Evolutionary conservation across 768 basidiomycete genomes (phyloP), one percentile per base, ranked within the genome.

Genomic region (Pleurotus ostreatus): DNA sequence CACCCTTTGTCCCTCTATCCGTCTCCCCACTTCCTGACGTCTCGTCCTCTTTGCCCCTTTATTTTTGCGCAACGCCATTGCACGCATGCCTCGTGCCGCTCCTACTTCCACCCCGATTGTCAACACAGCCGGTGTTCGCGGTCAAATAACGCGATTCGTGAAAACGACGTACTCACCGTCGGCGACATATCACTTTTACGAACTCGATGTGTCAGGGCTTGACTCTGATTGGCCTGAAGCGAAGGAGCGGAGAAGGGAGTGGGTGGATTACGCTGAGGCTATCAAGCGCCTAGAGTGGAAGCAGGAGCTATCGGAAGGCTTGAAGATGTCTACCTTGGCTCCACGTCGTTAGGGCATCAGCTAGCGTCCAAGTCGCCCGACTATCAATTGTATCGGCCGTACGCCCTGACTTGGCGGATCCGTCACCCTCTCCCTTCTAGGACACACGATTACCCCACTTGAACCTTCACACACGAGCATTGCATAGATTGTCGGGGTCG

Each of bases 211-310:
- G 47, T 76, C 80, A 13, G 74, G 73, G 40, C 81, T 94, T 56
- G 92, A 92, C 62, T 75, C 81, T 59, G 84, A 89, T 59, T 94
- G 92, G 92, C 74, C 89, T 57, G 92, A 94, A 69, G 74, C 81
- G 64, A 78, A 83, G 61, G 91, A 94, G 74, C 84, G 92, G 59
- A 78, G 76, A 68, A 75, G 92, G 63, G 92, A 93, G 74, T 92
- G 89, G 90, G 90, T 94, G 63, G 90, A 92, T 70, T 92, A 86
- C 64, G 82, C 85, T 45, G 92, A 93, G 73, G 92, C 92, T 13
- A 72, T 83, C 60, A 73, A 78, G 64, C 76, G 92, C 62, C 68
- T 94, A 40, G 79, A 84, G 58, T 94, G 92, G 92, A 94, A 94
- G 68, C 73, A 80, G n/a, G 92, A 94, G 73, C 79, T 94, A 44